Evolutionary conservation across 2,329 filamentous ascomycete species (phyloP).

Genomic region (Fusarium subtropicale): DNA sequence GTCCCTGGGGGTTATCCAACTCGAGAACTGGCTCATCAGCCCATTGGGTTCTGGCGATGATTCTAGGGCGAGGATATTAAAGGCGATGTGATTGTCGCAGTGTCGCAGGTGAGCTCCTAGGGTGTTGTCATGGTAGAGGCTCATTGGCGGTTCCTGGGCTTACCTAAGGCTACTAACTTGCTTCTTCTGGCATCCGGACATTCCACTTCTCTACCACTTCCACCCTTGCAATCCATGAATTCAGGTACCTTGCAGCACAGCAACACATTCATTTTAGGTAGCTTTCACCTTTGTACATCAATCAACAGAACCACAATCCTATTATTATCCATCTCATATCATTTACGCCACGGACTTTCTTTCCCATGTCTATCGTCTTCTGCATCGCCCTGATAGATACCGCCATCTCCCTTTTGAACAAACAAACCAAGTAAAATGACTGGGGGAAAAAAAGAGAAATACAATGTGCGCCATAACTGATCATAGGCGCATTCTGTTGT

Average conservation of each 20-base stretch:
- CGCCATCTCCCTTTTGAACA: neutral
- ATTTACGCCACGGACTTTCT: neutral
- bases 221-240: too few species aligned
- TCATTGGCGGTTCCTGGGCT: conserved; percentile 29
- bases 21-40: conserved; percentile 28
- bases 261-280: too few species aligned
- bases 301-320: neutral
- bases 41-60: conserved; percentile 41
- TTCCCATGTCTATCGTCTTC: neutral
- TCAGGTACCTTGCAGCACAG: too few species aligned
- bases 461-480: neutral
- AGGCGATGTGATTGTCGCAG: conserved; percentile 27
- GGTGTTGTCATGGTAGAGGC: conserved; percentile 32
- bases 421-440: neutral
- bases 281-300: neutral
- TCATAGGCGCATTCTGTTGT: neutral
- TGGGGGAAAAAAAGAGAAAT: neutral
- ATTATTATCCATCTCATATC: neutral
- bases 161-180: conserved; percentile 25
- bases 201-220: neutral
- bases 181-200: conserved; percentile 11
- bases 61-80: conserved; percentile 28
- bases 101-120: conserved; percentile 36
- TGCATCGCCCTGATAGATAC: neutral
- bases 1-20: conserved; percentile 36